Evolutionary conservation across 2,329 filamentous ascomycete species (phyloP).

Genomic region (Fusarium proliferatum): DNA sequence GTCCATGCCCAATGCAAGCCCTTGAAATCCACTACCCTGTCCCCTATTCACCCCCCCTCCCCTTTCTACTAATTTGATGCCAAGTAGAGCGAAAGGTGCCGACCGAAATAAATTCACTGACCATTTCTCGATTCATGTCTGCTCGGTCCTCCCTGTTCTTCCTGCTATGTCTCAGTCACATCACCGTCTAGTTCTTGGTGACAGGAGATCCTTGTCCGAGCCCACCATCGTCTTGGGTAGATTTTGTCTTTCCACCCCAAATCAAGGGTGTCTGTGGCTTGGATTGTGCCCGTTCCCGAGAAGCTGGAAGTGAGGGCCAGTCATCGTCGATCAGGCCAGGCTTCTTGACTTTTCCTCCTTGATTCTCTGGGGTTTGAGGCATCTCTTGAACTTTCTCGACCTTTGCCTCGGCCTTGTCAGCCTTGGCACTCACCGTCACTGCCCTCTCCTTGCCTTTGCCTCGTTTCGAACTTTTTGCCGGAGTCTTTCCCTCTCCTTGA

Average conservation of each 20-base stretch:
- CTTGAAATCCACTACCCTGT: background rate
- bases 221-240: background rate
- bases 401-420: constrained; percentile 12
- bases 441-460: constrained; percentile 32
- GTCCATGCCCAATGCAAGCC: constrained; percentile 32
- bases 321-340: constrained; percentile 37
- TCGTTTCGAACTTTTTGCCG: constrained; percentile 25
- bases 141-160: background rate
- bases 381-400: constrained; percentile 1
- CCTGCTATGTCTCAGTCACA: background rate
- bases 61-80: background rate
- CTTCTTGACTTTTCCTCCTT: constrained; percentile 16
- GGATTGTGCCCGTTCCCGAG: constrained; percentile 41
- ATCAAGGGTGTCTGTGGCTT: constrained; percentile 36
- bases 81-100: background rate
- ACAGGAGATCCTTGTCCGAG: constrained; percentile 16
- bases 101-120: constrained; percentile 1
- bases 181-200: constrained; percentile 11
- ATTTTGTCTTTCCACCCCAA: constrained; percentile 37
- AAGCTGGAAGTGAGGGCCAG: constrained; percentile 43
- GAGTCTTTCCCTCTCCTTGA: constrained; percentile 14
- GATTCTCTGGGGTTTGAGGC: constrained; percentile 27
- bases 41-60: background rate
- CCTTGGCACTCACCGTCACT: background rate
- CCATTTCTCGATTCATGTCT: background rate